A percentile compares a stretch with the other conserved stretches of the same genome.
Conservation (phyloP, 139 green algal genomes). For the Micractinium conductrix region DNA sequence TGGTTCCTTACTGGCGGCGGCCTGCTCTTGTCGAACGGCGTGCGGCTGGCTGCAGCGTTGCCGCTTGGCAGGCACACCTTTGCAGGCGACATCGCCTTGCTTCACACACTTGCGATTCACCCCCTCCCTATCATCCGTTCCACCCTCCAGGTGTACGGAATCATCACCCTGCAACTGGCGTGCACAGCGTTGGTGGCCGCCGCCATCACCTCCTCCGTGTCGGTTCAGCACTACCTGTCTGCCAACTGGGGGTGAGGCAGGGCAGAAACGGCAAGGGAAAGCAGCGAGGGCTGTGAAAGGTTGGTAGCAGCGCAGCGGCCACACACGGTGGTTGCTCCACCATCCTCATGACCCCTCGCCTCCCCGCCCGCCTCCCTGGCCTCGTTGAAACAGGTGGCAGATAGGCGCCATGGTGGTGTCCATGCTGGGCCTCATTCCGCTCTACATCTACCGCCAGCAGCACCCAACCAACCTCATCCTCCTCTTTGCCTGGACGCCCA, state of each 20-base stretch:
- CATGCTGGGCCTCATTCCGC: constrained; percentile 25
- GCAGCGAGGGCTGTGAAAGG: no score
- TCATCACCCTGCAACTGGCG: constrained; percentile 52
- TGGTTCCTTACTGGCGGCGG: no score
- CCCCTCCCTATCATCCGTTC: neutral
- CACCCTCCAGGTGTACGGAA: constrained; percentile 23
- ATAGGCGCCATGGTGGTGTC: constrained; percentile 38
- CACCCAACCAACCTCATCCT: constrained; percentile 76
- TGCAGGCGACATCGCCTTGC: neutral
- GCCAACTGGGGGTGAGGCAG: constrained; percentile 5
- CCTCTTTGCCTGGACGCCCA: constrained; percentile 56
- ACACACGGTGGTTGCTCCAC: no score
- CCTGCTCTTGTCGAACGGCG: neutral
- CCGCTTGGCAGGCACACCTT: neutral
- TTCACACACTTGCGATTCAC: neutral
- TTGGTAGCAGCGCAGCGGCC: no score
- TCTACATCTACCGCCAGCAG: constrained; percentile 60
- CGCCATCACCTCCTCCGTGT: constrained; percentile 45
- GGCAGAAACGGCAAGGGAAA: no score
- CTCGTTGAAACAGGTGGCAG: no score
- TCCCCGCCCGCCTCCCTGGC: no score
- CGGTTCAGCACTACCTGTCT: constrained; percentile 43
- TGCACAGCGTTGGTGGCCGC: constrained; percentile 52
- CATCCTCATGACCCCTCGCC: no score
- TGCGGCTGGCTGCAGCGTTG: neutral